phyloP scores from a whole-genome alignment of 805 yeast genomes.

The Starmerella sp. region DNA sequence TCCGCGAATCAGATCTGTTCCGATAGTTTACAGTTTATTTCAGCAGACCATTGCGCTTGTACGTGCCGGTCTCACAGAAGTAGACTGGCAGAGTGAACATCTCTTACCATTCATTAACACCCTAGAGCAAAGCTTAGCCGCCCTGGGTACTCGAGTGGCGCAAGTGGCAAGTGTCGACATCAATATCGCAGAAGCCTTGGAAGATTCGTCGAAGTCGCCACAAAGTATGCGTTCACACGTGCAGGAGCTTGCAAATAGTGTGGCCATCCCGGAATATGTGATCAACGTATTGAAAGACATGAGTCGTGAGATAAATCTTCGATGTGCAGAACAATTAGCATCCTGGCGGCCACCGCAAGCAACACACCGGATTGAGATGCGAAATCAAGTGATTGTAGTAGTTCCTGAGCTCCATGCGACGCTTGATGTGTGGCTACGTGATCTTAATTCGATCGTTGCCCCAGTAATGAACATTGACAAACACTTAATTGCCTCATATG shows the following conservation, averaged over 20 bases:
- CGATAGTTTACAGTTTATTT: not conserved
- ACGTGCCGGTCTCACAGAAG: constrained; percentile 6
- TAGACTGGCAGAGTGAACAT: constrained; percentile 4
- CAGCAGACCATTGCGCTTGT: constrained; percentile 4
- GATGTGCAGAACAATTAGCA: not conserved
- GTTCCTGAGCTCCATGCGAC: not conserved
- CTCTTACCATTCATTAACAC: constrained; percentile 6
- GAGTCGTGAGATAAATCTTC: not conserved
- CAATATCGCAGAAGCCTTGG: not conserved
- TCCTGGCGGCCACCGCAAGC: not conserved
- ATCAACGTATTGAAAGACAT: not conserved
- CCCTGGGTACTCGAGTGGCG: constrained; percentile 6
- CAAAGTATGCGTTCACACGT: not conserved
- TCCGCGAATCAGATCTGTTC: constrained; percentile 4
- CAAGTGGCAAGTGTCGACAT: constrained; percentile 6
- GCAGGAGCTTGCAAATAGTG: not conserved
- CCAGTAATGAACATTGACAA: not conserved
- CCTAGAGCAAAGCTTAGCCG: not conserved
- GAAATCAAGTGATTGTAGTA: not conserved
- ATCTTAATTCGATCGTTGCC: not conserved
- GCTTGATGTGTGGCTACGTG: constrained; percentile 2
- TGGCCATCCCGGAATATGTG: constrained; percentile 1
- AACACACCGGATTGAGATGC: not conserved
- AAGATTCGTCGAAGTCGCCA: not conserved
- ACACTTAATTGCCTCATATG: not conserved